Conservation (phyloP, 2,329 filamentous ascomycete species). For the Xylaria hypoxylon region DNA sequence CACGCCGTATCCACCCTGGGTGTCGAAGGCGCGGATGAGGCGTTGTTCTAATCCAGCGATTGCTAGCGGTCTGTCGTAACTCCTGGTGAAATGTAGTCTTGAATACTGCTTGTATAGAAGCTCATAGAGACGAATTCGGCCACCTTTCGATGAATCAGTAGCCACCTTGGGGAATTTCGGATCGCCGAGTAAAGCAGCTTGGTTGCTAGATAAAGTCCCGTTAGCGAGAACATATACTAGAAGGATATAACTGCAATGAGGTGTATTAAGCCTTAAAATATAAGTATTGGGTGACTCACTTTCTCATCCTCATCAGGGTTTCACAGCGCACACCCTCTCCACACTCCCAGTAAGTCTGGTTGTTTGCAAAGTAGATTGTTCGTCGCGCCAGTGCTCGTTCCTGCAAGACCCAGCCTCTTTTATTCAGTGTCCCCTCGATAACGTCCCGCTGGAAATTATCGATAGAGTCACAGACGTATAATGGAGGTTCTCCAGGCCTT, state of each 20-base stretch:
- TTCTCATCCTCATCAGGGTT: conserved; percentile 50
- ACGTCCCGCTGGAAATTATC: conserved; percentile 54
- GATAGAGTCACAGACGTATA: conserved; percentile 48
- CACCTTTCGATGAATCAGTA: conserved; percentile 30
- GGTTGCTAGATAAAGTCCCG: conserved; percentile 31
- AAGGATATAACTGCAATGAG: not conserved
- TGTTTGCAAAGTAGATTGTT: conserved; percentile 53
- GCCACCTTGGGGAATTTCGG: conserved; percentile 43
- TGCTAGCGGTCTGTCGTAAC: conserved; percentile 35
- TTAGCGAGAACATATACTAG: conserved; percentile 4
- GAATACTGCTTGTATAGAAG: conserved; percentile 37
- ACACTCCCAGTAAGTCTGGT: conserved; percentile 56
- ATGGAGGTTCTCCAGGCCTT: conserved; percentile 4
- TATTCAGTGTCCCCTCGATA: conserved; percentile 48
- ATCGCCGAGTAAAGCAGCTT: conserved; percentile 48
- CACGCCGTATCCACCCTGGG: conserved; percentile 36
- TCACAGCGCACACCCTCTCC: conserved; percentile 53
- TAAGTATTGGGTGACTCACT: conserved; percentile 46
- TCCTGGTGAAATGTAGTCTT: conserved; percentile 23
- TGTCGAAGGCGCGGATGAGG: conserved; percentile 30
- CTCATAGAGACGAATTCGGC: conserved; percentile 34
- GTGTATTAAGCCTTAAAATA: not conserved
- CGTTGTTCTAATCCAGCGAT: conserved; percentile 39
- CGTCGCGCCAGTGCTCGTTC: conserved; percentile 54
- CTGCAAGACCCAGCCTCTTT: conserved; percentile 56